Percentiles rank a stretch among this genome's conserved stretches.
phyloP scores from a whole-genome alignment of 2,329 filamentous ascomycete species.

The Graphilbum fragrans region DNA sequence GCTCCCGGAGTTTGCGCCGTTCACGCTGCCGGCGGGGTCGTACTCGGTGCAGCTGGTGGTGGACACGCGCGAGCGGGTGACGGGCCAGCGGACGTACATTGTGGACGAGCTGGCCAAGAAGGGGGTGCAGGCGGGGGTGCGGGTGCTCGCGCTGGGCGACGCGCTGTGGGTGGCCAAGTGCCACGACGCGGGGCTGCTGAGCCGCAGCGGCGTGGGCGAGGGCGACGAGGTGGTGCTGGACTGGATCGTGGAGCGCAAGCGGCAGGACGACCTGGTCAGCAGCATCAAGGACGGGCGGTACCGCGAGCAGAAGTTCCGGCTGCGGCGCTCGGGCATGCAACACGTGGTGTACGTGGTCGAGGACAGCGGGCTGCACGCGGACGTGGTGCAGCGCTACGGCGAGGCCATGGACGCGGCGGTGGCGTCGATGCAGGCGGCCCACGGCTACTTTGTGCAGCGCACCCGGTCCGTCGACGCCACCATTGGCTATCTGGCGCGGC shows the following conservation, averaged over 20 bases:
- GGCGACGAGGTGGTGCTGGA: slow-evolving; percentile 64
- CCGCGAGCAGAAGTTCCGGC: slow-evolving; percentile 73
- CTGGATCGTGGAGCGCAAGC: slow-evolving; percentile 71
- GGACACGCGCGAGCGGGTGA: slow-evolving; percentile 62
- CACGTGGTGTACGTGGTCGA: slow-evolving; percentile 73
- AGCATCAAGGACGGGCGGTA: slow-evolving; percentile 77
- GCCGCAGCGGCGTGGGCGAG: slow-evolving; percentile 39
- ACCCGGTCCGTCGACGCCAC: slow-evolving; percentile 68
- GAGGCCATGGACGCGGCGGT: slow-evolving; percentile 62
- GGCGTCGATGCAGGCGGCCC: slow-evolving; percentile 64
- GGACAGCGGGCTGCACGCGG: slow-evolving; percentile 50
- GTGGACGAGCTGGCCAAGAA: slow-evolving; percentile 57
- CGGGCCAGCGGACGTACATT: slow-evolving; percentile 66
- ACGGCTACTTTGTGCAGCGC: slow-evolving; percentile 67
- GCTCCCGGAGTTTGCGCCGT: slow-evolving; percentile 42
- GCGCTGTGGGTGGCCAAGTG: slow-evolving; percentile 70
- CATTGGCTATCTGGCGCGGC: slow-evolving; percentile 59
- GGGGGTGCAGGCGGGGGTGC: slow-evolving; percentile 53
- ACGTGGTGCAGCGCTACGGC: slow-evolving; percentile 42
- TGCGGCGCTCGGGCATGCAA: slow-evolving; percentile 58
- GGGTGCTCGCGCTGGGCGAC: slow-evolving; percentile 61
- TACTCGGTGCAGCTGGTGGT: slow-evolving; percentile 65
- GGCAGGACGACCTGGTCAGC: slow-evolving; percentile 65
- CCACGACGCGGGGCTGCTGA: slow-evolving; percentile 43
- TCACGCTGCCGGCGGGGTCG: slow-evolving; percentile 48